Conservation (phyloP, 2,329 filamentous ascomycete species). For the Thielaviopsis populi region DNA sequence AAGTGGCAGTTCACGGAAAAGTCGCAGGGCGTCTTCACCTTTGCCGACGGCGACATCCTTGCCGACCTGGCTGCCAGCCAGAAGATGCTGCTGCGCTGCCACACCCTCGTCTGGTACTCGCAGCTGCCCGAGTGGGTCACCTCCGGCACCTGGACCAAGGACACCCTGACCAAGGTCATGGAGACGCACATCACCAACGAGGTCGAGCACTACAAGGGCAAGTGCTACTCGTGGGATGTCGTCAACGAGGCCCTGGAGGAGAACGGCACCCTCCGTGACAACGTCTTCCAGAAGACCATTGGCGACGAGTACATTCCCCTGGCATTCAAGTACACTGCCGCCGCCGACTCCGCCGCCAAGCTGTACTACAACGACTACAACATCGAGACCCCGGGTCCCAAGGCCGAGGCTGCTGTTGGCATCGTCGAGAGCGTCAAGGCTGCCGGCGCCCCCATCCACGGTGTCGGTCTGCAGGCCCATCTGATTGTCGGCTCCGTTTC, state of each 20-base stretch:
- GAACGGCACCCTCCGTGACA: conserved; percentile 36
- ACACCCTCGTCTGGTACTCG: conserved; percentile 36
- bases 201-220: conserved; percentile 41
- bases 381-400: conserved; percentile 38
- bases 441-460: conserved; percentile 43
- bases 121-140: conserved; percentile 28
- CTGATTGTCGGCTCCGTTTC: conserved; percentile 40
- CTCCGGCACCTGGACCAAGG: conserved; percentile 36
- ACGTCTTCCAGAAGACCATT: conserved; percentile 40
- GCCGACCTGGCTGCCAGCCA: conserved; percentile 29
- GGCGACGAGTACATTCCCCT: conserved; percentile 42
- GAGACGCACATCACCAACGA: conserved; percentile 44
- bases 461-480: conserved; percentile 47
- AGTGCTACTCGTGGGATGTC: conserved; percentile 51
- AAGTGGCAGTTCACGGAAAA: conserved; percentile 49
- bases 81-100: conserved; percentile 40
- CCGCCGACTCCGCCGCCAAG: conserved; percentile 40
- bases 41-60: conserved; percentile 39
- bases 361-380: conserved; percentile 46
- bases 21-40: conserved; percentile 42
- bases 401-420: conserved; percentile 30
- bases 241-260: conserved; percentile 49
- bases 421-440: conserved; percentile 32
- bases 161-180: conserved; percentile 37
- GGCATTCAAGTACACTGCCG: conserved; percentile 41